These are phyloP conservation scores for Heimioporus sp. DNA, from an alignment of 768 basidiomycete species.

Conservation along the genomic window DNA sequence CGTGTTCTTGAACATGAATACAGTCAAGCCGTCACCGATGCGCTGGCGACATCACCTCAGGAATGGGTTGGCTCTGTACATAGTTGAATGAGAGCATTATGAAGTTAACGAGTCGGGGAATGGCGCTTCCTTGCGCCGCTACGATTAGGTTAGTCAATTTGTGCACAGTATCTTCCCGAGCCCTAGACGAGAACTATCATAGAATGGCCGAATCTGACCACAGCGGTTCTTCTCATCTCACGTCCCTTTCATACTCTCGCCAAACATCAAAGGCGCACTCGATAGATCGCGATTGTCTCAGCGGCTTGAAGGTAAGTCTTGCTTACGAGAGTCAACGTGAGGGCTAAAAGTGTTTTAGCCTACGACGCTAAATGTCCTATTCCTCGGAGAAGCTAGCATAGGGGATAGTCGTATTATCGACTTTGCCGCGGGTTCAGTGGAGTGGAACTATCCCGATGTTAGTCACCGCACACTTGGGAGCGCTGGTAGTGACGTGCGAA, in stretches of 20 bases:
- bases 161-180: not conserved
- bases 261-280: constrained; percentile 12
- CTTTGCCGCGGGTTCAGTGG: constrained; percentile 11
- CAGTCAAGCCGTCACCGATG: too few relatives aligned
- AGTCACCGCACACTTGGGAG: not conserved
- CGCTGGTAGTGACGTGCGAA: constrained; percentile 5
- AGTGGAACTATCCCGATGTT: not conserved
- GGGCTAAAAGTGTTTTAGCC: constrained; percentile 1
- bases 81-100: too few relatives aligned
- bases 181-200: not conserved
- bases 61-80: too few relatives aligned
- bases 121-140: too few relatives aligned
- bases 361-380: constrained; percentile 12
- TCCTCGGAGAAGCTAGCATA: constrained; percentile 21
- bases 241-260: constrained; percentile 10
- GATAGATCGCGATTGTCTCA: not conserved
- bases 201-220: constrained; percentile 21
- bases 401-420: constrained; percentile 19
- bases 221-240: constrained; percentile 2
- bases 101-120: too few relatives aligned
- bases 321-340: too few relatives aligned
- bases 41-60: too few relatives aligned
- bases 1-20: too few relatives aligned
- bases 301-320: not conserved
- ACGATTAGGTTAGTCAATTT: constrained; percentile 11